These are phyloP conservation scores for Caulochytrium protostelioides DNA, from an alignment of 371 early-diverging fungal species.

Conservation along the genomic window DNA sequence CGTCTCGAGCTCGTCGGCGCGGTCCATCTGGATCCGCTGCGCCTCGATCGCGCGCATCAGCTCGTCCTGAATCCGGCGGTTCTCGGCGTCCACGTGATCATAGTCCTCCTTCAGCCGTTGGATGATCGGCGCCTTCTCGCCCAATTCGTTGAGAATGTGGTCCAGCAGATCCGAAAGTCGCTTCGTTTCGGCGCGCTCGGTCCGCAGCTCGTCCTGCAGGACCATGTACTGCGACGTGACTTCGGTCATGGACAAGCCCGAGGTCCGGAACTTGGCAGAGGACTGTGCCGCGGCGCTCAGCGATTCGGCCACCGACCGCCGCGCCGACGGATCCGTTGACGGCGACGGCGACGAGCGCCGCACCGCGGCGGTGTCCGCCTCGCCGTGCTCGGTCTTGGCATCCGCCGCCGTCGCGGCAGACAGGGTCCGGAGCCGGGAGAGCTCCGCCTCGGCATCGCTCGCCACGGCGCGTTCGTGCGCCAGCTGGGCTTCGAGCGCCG, in stretches of 20 bases:
- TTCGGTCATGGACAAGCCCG: conserved; percentile 37
- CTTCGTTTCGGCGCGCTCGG: conserved; percentile 18
- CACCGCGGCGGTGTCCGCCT: neutral
- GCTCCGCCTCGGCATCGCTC: conserved; percentile 4
- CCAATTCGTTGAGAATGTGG: conserved; percentile 19
- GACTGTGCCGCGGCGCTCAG: conserved; percentile 37
- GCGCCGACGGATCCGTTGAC: neutral
- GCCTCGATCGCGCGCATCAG: conserved; percentile 9
- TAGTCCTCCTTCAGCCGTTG: conserved; percentile 9
- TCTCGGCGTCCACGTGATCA: conserved; percentile 14
- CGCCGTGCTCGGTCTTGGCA: conserved; percentile 1
- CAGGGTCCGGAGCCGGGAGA: conserved; percentile 9
- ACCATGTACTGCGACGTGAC: conserved; percentile 29
- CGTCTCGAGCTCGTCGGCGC: conserved; percentile 9
- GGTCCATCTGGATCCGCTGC: conserved; percentile 7
- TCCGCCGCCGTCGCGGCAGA: conserved; percentile 5
- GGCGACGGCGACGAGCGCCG: neutral
- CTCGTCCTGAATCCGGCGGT: conserved; percentile 9
- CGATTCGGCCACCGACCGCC: conserved; percentile 1
- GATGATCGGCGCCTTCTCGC: conserved; percentile 11
- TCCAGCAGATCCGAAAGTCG: conserved; percentile 31
- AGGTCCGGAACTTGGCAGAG: conserved; percentile 20
- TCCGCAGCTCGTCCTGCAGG: conserved; percentile 26
- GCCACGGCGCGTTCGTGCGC: conserved; percentile 4
- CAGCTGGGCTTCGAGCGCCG: conserved; percentile 5